A percentile compares a stretch with the other conserved stretches of the same genome.
Conservation (phyloP, 2,329 filamentous ascomycete species). For the Emydomyces testavorans region DNA sequence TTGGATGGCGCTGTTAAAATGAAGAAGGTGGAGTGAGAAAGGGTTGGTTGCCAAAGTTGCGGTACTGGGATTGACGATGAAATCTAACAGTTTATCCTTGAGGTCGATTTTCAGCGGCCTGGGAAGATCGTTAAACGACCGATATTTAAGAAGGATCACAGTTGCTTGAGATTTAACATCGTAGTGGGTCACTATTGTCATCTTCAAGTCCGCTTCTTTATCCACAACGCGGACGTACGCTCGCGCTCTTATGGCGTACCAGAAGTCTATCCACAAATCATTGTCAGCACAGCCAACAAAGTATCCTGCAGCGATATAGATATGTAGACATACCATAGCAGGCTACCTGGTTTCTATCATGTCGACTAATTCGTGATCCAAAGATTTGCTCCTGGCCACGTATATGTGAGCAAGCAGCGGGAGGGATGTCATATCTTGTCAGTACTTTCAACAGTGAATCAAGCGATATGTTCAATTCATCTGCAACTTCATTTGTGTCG, state of each 20-base stretch:
- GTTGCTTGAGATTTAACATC: slow-evolving; percentile 11
- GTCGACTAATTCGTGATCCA: slow-evolving; percentile 10
- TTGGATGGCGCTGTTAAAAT: slow-evolving; percentile 13
- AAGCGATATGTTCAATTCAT: slow-evolving; percentile 12
- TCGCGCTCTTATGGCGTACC: slow-evolving; percentile 13
- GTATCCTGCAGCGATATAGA: not conserved
- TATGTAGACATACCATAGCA: slow-evolving; percentile 2
- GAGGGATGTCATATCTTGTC: slow-evolving; percentile 13
- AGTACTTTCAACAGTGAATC: slow-evolving; percentile 12
- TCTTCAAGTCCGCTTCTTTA: slow-evolving; percentile 13
- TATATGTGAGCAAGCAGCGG: slow-evolving; percentile 13
- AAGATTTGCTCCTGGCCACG: slow-evolving; percentile 13
- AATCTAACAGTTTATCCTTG: slow-evolving; percentile 10
- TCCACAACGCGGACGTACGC: slow-evolving; percentile 11
- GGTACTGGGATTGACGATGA: slow-evolving; percentile 11
- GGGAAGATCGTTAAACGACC: slow-evolving; percentile 13
- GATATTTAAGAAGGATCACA: slow-evolving; percentile 11
- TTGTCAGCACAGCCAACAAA: not conserved
- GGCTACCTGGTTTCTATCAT: slow-evolving; percentile 8
- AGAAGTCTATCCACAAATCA: slow-evolving; percentile 4
- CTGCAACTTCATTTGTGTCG: not conserved
- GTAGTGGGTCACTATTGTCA: slow-evolving; percentile 14
- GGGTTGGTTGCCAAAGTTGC: slow-evolving; percentile 5
- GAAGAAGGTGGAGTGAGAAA: slow-evolving; percentile 11
- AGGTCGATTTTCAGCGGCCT: slow-evolving; percentile 8